phyloP scores from a whole-genome alignment of 352 stramenopile species.

The Pelagophyceae sp. region DNA sequence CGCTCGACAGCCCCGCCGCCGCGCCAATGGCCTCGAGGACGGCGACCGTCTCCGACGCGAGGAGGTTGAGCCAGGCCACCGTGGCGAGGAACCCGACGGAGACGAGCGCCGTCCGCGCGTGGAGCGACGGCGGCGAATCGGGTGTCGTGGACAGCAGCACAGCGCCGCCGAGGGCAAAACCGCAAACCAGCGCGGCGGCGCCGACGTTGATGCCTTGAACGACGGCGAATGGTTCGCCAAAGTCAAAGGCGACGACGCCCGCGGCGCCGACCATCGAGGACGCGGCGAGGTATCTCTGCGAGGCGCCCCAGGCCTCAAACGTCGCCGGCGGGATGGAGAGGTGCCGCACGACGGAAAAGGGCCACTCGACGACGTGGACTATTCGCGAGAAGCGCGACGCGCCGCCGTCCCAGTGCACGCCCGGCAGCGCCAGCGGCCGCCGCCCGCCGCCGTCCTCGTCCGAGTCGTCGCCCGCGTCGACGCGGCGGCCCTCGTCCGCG shows the following conservation, averaged over 20 bases:
- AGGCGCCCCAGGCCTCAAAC: conserved; percentile 16
- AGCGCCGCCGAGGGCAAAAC: too few relatives aligned
- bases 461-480: neutral
- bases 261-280: neutral
- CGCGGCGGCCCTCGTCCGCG: neutral
- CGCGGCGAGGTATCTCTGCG: neutral
- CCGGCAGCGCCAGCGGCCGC: neutral
- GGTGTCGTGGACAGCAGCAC: neutral
- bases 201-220: conserved; percentile 5
- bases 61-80: conserved; percentile 74
- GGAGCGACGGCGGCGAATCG: neutral
- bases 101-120: conserved; percentile 20
- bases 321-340: conserved; percentile 22
- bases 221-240: neutral
- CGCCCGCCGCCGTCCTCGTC: neutral
- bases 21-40: conserved; percentile 55
- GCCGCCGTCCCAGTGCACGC: neutral
- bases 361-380: conserved; percentile 20
- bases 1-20: conserved; percentile 30
- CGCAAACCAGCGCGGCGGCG: neutral
- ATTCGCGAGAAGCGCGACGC: neutral
- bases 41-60: conserved; percentile 70
- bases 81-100: conserved; percentile 41
- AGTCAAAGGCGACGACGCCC: conserved; percentile 3
- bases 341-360: conserved; percentile 21